phyloP scores from a whole-genome alignment of 768 basidiomycete genomes.

The Tephrocybe sp. region DNA sequence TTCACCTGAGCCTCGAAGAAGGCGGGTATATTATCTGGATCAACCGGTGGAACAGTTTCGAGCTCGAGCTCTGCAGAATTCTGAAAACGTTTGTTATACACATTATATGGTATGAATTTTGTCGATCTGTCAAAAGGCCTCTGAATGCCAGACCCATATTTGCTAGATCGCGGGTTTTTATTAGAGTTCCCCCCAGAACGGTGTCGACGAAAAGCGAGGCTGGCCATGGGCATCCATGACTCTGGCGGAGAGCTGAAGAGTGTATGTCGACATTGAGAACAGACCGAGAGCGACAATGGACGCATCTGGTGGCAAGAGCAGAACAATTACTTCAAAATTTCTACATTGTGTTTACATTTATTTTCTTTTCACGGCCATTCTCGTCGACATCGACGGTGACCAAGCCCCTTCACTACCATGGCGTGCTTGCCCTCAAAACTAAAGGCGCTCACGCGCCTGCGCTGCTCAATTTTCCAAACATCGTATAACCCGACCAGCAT shows the following conservation, averaged over 20 bases:
- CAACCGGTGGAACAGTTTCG: background rate
- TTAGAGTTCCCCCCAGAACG: background rate
- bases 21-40: conserved; percentile 21
- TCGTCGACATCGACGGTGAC: background rate
- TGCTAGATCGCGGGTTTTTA: background rate
- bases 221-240: conserved; percentile 12
- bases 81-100: background rate
- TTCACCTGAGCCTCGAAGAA: conserved; percentile 38
- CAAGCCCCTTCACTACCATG: conserved; percentile 20
- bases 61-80: background rate
- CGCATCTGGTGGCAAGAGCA: conserved; percentile 14
- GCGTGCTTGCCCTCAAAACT: conserved; percentile 51
- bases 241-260: conserved; percentile 13
- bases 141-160: no score
- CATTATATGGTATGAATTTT: no score
- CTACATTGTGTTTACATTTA: conserved; percentile 11
- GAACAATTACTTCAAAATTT: conserved; percentile 8
- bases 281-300: conserved; percentile 15
- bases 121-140: no score
- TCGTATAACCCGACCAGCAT: conserved; percentile 80
- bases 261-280: conserved; percentile 18
- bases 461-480: conserved; percentile 81
- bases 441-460: conserved; percentile 60
- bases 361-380: background rate
- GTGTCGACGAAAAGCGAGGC: conserved; percentile 5